Evolutionary conservation across 2,329 filamentous ascomycete genomes (phyloP).

Genomic region (Aspergillus neotritici): DNA sequence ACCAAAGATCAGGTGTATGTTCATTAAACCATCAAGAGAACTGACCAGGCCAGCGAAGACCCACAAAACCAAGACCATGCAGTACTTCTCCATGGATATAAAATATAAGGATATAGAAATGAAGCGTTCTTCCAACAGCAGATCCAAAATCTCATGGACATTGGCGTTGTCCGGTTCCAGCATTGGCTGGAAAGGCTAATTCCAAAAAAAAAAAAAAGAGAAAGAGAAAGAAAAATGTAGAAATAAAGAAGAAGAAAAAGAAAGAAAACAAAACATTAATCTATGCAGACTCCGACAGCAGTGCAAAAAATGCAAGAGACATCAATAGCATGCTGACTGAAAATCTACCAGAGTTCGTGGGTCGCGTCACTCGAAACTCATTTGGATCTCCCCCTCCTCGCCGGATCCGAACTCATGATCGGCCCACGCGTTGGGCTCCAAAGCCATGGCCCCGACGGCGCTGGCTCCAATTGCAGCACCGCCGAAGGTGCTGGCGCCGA

Average conservation of each 20-base stretch:
- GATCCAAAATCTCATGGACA: too few relatives aligned
- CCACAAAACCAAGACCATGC: too few relatives aligned
- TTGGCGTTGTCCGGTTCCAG: too few relatives aligned
- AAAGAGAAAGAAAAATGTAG: not conserved
- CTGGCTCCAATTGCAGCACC: constrained; percentile 18
- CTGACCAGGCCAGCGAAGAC: too few relatives aligned
- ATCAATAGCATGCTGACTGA: not conserved
- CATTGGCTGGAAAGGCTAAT: too few relatives aligned
- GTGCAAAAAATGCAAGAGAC: not conserved
- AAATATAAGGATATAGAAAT: too few relatives aligned
- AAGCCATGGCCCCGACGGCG: constrained; percentile 24
- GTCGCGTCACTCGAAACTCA: constrained; percentile 67
- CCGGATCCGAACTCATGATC: constrained; percentile 62
- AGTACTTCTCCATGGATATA: too few relatives aligned
- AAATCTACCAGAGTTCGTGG: constrained; percentile 3
- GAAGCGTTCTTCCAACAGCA: too few relatives aligned
- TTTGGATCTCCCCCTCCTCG: constrained; percentile 68
- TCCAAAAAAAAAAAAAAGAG: not conserved
- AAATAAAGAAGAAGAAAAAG: not conserved
- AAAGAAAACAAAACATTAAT: constrained; percentile 1
- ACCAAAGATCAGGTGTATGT: too few relatives aligned
- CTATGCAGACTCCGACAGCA: constrained; percentile 1
- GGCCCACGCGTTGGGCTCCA: constrained; percentile 62
- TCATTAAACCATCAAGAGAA: too few relatives aligned
- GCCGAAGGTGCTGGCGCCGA: constrained; percentile 18